Conservation (phyloP, 2,329 filamentous ascomycete species). For the Fusarium sp. region DNA sequence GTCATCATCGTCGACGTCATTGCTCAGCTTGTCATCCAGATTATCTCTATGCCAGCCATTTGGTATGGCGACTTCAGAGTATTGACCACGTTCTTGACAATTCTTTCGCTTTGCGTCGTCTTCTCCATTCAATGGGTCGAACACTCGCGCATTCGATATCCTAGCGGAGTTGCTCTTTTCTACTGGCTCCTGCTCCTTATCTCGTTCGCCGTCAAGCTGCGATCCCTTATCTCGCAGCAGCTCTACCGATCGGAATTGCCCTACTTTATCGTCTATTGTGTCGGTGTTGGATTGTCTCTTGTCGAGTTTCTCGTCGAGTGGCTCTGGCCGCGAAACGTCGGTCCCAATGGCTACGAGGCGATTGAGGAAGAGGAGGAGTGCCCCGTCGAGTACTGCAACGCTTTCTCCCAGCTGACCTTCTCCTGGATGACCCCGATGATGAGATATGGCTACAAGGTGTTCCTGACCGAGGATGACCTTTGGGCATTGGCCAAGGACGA, state of each 20-base stretch:
- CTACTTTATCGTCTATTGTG: constrained; percentile 82
- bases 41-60: constrained; percentile 73
- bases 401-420: constrained; percentile 95
- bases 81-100: constrained; percentile 80
- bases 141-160: constrained; percentile 83
- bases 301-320: constrained; percentile 85
- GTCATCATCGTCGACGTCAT: constrained; percentile 76
- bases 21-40: constrained; percentile 81
- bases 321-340: constrained; percentile 81
- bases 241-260: constrained; percentile 73
- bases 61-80: constrained; percentile 89
- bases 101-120: constrained; percentile 79
- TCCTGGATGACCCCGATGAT: constrained; percentile 99
- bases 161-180: constrained; percentile 89
- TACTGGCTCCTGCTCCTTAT: constrained; percentile 93
- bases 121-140: constrained; percentile 88
- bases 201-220: constrained; percentile 83
- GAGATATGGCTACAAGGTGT: constrained; percentile 92
- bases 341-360: constrained; percentile 66
- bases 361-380: constrained; percentile 72
- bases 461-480: constrained; percentile 91
- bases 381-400: constrained; percentile 88
- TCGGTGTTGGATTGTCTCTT: constrained; percentile 76
- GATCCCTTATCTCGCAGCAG: constrained; percentile 84
- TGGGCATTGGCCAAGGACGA: constrained; percentile 90